Evolutionary conservation across 495 filamentous ascomycete genomes (phyloP).

Genomic region (Aspergillus conjunctus): DNA sequence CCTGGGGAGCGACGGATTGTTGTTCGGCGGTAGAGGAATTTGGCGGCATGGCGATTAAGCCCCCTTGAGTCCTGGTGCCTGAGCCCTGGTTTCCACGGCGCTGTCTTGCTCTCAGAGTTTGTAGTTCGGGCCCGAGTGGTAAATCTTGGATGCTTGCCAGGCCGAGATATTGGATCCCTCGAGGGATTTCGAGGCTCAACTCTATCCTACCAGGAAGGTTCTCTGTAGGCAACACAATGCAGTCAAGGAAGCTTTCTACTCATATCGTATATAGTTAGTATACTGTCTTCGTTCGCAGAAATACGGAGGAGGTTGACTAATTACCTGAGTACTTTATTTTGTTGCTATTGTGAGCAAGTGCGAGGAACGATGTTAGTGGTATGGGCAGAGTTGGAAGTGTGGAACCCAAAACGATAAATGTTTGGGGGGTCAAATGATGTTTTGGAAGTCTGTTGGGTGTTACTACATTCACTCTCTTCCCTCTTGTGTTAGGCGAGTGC

Average conservation of each 20-base stretch:
- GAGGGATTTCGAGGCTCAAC: neutral
- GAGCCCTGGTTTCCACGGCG: no score
- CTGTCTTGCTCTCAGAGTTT: neutral
- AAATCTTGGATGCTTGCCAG: neutral
- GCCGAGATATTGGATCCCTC: neutral
- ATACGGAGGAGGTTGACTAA: neutral
- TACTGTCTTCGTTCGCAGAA: neutral
- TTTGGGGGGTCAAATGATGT: neutral
- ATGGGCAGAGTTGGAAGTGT: neutral
- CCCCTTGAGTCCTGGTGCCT: neutral
- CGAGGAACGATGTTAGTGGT: neutral
- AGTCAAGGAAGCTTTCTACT: neutral
- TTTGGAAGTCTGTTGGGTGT: neutral
- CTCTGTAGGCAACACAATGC: neutral
- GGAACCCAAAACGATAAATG: neutral
- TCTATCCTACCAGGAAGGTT: neutral
- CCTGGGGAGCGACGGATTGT: neutral
- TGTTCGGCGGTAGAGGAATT: neutral
- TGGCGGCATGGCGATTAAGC: neutral
- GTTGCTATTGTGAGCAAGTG: neutral
- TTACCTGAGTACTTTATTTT: neutral
- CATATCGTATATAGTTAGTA: neutral
- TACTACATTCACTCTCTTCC: neutral
- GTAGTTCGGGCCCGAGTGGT: neutral
- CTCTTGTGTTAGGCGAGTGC: neutral